Base-by-base conservation (phyloP, 1,139 yeast species). In the Cylindricascospora bacillispora region DNA sequence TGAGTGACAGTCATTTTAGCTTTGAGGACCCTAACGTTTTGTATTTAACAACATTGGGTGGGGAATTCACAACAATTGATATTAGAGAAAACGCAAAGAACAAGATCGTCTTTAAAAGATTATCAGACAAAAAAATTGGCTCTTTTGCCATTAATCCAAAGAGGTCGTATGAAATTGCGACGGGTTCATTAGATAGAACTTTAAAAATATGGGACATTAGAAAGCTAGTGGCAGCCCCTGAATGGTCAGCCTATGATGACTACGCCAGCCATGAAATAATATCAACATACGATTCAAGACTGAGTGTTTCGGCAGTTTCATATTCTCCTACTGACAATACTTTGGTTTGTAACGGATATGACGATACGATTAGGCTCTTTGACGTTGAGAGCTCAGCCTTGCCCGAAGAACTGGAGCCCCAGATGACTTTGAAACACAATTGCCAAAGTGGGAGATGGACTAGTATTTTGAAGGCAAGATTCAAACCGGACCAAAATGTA, bases 401-500 rank as follows among this genome's bases (percentile, higher is more conserved):
- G 9, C 34, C 47, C 10, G 42, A 40, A 3, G 52, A 46, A 33
- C 45, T 83, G 18, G 49, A 45, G 9, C 92, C 94, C n/a, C 12
- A 16, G 0, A 65, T 70, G 17, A 70, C 70, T 7, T 63, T 89
- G 30, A 70, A 69, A 37, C 97, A 89, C 52, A 86, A 86, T 46
- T 89, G 97, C 57, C 94, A 86, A 53, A 79, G 95, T 0, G 97
- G 98, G 0, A 62, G 94, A 38, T 89, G 98, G 98, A 94, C 89
- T 1, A 77, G 94, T 1, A 86, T 89, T 30, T 60, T 89, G 33
- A 83, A 85, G 45, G 73, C 95, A 0, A 67, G 73, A 45, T 89
- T 95, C 92, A 59, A 54, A 18, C 94, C 82, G 43, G 75, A 78
- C 2, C 63, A 71, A 19, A 81, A 83, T 39, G 85, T 86, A 43